Conservation (phyloP, 2,329 filamentous ascomycete genomes). For the Trichoderma sp. region DNA sequence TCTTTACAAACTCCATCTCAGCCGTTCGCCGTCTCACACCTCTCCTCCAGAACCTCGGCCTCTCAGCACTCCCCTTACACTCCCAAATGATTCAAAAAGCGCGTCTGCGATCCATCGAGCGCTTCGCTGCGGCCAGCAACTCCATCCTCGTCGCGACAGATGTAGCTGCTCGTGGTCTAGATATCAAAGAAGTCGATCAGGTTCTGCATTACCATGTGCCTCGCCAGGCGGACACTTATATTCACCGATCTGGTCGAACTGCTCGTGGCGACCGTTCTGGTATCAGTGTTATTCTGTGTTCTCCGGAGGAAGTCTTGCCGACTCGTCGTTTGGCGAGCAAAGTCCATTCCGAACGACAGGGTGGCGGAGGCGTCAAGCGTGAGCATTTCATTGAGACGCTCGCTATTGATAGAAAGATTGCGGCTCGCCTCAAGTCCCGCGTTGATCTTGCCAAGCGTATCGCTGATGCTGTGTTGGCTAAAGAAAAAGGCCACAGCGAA, state of each 20-base stretch:
- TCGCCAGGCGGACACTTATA: conserved; percentile 86
- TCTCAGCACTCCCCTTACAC: conserved; percentile 78
- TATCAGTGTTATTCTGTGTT: conserved; percentile 83
- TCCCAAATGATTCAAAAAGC: conserved; percentile 97
- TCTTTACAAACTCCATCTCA: conserved; percentile 96
- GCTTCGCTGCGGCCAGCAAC: conserved; percentile 70
- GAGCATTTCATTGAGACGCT: conserved; percentile 76
- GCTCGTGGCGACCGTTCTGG: conserved; percentile 79
- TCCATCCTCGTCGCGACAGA: conserved; percentile 86
- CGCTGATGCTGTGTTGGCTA: conserved; percentile 78
- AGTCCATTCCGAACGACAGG: conserved; percentile 68
- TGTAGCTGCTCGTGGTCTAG: conserved; percentile 88
- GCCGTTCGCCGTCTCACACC: conserved; percentile 84
- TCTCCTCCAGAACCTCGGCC: conserved; percentile 77
- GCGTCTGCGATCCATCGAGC: conserved; percentile 86
- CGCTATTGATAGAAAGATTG: conserved; percentile 78
- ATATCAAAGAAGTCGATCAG: conserved; percentile 86
- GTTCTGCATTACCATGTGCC: conserved; percentile 96
- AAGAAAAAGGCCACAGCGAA: conserved; percentile 81
- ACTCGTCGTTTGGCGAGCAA: conserved; percentile 83
- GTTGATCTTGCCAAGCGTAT: conserved; percentile 83
- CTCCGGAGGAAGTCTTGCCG: conserved; percentile 85
- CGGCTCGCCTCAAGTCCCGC: conserved; percentile 73
- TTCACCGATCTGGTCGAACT: conserved; percentile 92
- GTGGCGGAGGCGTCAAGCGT: conserved; percentile 50